A percentile compares a stretch with the other conserved stretches of the same genome.
These are phyloP conservation scores for Leccinum aurantiacum DNA, from an alignment of 768 basidiomycete genomes.

Conservation along the genomic window DNA sequence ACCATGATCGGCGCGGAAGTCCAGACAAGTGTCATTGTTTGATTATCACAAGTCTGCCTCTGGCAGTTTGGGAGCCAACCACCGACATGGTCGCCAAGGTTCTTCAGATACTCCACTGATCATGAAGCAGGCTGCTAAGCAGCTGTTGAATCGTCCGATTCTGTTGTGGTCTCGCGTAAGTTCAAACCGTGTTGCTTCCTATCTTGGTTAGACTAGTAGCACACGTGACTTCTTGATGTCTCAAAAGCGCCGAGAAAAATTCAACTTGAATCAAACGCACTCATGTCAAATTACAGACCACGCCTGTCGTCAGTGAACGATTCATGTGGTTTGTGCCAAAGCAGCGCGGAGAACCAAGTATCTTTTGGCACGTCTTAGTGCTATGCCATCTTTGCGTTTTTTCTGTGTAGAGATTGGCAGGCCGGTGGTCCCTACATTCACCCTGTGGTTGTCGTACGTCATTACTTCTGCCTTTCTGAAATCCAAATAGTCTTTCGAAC, in stretches of 20 bases:
- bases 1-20: not conserved
- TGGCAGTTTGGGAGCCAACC: not conserved
- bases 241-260: not conserved
- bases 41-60: not conserved
- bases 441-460: not conserved
- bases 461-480: not conserved
- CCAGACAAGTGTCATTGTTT: not conserved
- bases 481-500: not conserved
- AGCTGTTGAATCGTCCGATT: too few relatives aligned
- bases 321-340: slow-evolving; percentile 35
- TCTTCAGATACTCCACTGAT: not conserved
- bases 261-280: slow-evolving; percentile 26
- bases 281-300: slow-evolving; percentile 36
- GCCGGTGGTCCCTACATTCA: slow-evolving; percentile 34
- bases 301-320: slow-evolving; percentile 8
- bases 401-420: slow-evolving; percentile 21
- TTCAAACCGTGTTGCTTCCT: too few relatives aligned
- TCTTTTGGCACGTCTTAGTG: slow-evolving; percentile 31
- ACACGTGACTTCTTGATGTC: not conserved
- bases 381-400: slow-evolving; percentile 27
- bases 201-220: not conserved
- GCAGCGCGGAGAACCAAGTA: slow-evolving; percentile 31
- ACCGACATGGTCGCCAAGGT: not conserved
- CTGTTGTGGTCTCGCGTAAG: too few relatives aligned
- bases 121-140: too few relatives aligned